Percentiles rank a stretch among this genome's conserved stretches.
Evolutionary conservation across 1,284 basidiomycete genomes (phyloP).

Genomic region (Coriolopsis trogii): DNA sequence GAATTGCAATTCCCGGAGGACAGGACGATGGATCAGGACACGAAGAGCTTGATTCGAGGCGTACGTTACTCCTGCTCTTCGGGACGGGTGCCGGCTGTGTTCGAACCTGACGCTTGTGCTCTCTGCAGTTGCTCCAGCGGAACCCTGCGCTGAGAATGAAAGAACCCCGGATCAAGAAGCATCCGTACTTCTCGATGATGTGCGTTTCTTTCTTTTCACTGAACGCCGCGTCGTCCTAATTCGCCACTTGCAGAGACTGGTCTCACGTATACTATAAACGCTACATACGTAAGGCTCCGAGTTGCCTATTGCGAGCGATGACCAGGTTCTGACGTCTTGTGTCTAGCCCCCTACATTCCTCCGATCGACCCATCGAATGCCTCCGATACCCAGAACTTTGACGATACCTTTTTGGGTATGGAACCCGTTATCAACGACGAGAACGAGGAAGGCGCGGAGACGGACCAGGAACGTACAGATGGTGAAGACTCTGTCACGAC

Average conservation of each 20-base stretch:
- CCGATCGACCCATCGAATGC: conserved; percentile 92
- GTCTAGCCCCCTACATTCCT: conserved; percentile 92
- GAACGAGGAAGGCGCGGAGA: conserved; percentile 48
- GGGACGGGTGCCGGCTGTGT: neutral
- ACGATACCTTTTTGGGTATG: conserved; percentile 96
- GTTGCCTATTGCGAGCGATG: conserved; percentile 3
- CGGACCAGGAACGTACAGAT: conserved; percentile 72
- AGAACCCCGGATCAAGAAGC: conserved; percentile 91
- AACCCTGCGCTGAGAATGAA: conserved; percentile 90
- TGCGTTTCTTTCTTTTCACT: conserved; percentile 44
- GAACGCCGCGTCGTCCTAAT: conserved; percentile 6
- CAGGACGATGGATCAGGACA: conserved; percentile 89
- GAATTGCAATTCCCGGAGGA: conserved; percentile 90
- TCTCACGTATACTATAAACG: conserved; percentile 93
- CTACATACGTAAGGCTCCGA: conserved; percentile 75
- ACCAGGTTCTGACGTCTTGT: neutral
- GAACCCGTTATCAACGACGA: conserved; percentile 83
- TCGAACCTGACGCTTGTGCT: neutral
- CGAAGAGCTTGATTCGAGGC: conserved; percentile 92
- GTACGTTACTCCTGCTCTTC: conserved; percentile 49
- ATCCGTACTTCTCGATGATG: conserved; percentile 97
- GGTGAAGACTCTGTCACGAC: conserved; percentile 72
- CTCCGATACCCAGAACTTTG: conserved; percentile 97
- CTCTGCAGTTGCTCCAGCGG: conserved; percentile 81
- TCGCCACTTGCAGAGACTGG: conserved; percentile 79